Evolutionary conservation across 2,329 filamentous ascomycete species (phyloP).

Genomic region (Cadophora luteo-olivacea): DNA sequence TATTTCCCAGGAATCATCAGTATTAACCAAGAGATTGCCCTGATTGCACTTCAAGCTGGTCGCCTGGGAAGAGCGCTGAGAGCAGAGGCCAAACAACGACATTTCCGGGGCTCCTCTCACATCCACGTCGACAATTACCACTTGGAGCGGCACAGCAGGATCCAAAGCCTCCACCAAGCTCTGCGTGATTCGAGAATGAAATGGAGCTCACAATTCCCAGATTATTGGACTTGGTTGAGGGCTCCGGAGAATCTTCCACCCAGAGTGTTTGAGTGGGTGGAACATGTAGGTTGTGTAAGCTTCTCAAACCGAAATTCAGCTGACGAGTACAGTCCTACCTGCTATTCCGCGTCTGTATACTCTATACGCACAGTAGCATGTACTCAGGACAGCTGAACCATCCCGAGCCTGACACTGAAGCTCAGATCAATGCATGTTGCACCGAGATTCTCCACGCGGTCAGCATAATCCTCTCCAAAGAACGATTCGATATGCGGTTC

Average conservation of each 20-base stretch:
- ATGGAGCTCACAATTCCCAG: constrained; percentile 25
- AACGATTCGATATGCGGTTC: constrained; percentile 51
- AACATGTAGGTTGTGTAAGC: constrained; percentile 49
- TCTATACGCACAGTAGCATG: constrained; percentile 61
- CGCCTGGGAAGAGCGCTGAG: constrained; percentile 34
- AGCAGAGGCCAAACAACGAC: constrained; percentile 23
- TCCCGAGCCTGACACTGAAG: constrained; percentile 46
- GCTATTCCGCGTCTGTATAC: constrained; percentile 55
- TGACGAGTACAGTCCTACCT: constrained; percentile 46
- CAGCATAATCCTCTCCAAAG: constrained; percentile 47
- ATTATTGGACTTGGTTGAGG: constrained; percentile 20
- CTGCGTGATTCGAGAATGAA: constrained; percentile 42
- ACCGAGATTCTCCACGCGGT: constrained; percentile 53
- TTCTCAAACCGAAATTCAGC: background rate
- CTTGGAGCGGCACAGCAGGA: constrained; percentile 40
- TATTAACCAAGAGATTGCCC: constrained; percentile 37
- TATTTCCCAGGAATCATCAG: constrained; percentile 34
- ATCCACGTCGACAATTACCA: constrained; percentile 15
- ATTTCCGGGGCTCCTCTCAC: background rate
- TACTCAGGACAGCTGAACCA: constrained; percentile 55
- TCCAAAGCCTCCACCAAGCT: constrained; percentile 46
- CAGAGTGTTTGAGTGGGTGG: constrained; percentile 41
- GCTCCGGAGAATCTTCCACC: constrained; percentile 21
- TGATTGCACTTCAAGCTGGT: constrained; percentile 36
- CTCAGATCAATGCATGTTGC: constrained; percentile 53